Evolutionary conservation across 768 basidiomycete species (phyloP).

Genomic region (Termitomyces sp.): DNA sequence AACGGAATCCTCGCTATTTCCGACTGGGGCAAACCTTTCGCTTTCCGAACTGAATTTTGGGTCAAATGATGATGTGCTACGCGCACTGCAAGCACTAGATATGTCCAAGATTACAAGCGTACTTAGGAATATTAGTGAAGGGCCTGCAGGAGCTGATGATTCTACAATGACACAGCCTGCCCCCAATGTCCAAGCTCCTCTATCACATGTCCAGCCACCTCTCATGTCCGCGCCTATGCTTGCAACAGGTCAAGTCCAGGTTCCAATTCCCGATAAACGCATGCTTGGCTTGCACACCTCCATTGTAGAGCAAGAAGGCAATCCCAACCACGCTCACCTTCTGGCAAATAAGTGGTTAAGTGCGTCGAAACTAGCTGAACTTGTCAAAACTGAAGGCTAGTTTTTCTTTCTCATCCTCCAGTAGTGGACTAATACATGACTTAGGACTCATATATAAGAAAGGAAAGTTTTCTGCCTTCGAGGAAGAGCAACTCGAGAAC

Average conservation of each 20-base stretch:
- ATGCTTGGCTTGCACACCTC: constrained; percentile 39
- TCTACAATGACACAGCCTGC: constrained; percentile 11
- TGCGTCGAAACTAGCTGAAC: constrained; percentile 58
- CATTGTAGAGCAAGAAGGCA: constrained; percentile 34
- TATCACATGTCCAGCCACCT: constrained; percentile 1
- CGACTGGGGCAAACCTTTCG: constrained; percentile 18
- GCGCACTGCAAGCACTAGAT: constrained; percentile 69
- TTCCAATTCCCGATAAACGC: constrained; percentile 16
- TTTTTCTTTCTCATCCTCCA: background rate
- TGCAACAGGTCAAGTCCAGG: background rate
- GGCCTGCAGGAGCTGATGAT: constrained; percentile 35
- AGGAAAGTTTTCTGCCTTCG: constrained; percentile 80
- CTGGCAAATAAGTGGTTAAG: constrained; percentile 80
- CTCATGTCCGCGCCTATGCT: constrained; percentile 14
- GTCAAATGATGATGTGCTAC: constrained; percentile 71
- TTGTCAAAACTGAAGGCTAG: constrained; percentile 65
- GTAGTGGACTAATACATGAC: background rate
- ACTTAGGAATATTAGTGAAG: constrained; percentile 60
- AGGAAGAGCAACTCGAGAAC: constrained; percentile 57
- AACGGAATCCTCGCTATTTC: constrained; percentile 16
- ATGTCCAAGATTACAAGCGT: constrained; percentile 65
- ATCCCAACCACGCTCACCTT: constrained; percentile 57
- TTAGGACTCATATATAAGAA: constrained; percentile 83
- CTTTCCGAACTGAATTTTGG: constrained; percentile 37
- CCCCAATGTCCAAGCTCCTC: background rate